Evolutionary conservation across 2,329 filamentous ascomycete genomes (phyloP), one percentile per base, ranked within the genome.

Genomic region (Diaporthe helianthi): DNA sequence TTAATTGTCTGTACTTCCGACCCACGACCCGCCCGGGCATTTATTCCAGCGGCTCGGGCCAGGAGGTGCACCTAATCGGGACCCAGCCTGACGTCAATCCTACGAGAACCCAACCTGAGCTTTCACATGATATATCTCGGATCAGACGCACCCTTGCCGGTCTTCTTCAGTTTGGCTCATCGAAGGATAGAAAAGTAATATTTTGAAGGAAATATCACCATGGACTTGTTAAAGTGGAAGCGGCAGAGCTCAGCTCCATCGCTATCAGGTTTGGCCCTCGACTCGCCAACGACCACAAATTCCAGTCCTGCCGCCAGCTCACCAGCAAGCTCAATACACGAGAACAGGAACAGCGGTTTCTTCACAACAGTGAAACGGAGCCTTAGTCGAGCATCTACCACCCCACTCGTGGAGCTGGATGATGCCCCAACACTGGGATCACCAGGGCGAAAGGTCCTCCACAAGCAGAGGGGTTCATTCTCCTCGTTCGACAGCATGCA

Each of bases 251-350:
- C 71, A 36, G 53, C 49, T 53, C 70, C 64, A 26, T 71, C 71
- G 33, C 69, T 72, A 4, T 65, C 69, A 52, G 63, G 49, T 8
- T 31, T 71, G 55, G 63, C 53, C 15, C 29, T 71, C 6, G 73
- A 75, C 31, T 71, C 67, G 29, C 71, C 72, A 4, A 38, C 54
- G 15, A 67, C 58, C 36, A 68, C 51, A 47, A 70, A 68, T 69
- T 67, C 69, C 26, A 67, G 71, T 52, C 70, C 72, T 13, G 72
- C 47, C 36, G 55, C 53, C 17, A 73, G 69, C 60, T 75, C 75
- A 17, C 73, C 74, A 31, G 66, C 73, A 8, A 75, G 73, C 67
- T 75, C 74, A 13, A 68, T 73, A 68, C 72, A 75, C 47, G 73
- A 73, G 22, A 69, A 53, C 54, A 72, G 31, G 67, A 74, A 73